Evolutionary conservation across 495 filamentous ascomycete species (phyloP), one percentile per base, ranked within the genome.

Genomic region (Copromyces sp.): DNA sequence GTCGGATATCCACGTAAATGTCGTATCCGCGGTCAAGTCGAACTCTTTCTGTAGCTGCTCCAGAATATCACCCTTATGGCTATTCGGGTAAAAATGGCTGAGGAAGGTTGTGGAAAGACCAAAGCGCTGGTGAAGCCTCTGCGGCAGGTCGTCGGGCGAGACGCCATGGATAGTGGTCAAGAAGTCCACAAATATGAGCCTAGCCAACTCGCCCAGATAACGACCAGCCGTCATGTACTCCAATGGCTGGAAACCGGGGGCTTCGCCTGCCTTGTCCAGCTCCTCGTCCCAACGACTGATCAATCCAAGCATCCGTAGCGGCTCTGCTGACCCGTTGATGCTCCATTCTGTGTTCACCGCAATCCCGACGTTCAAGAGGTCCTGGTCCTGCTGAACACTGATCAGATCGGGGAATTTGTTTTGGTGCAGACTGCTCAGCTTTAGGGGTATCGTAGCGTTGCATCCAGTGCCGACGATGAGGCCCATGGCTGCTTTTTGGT

Each of bases 301-400:
- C 32, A 93, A 82, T 16, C 89, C 83, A 14, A 91, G 84, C 44
- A 89, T 87, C 29, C 84, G 81, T 9, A 96, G 82, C 3, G 93
- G 90, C 17, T 86, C 85, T 11, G 88, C 86, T 3, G 92, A 88
- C 9, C 93, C 93, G 4, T 88, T 89, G 73, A 96, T 94, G 69
- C 90, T 92, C 91, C 91, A 94, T 80, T 96, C 93, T 2, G 93
- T 96, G 81, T 96, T 95, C 53, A 95, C 87, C 1, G 94, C 87
- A 3, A 94, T 91, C 72, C 89, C 84, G 41, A 82, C 84, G 45
- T 88, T 83, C 4, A 86, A 86, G 11, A 75, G 80, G 78, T 76
- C 83, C 73, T 93, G 91, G 71, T 83, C 87, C 17, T 87, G 86
- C 69, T 89, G 84, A 9, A 94, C 82, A 72, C 87, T 87, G 53